These are phyloP conservation scores for Tardiomyces digboiensis DNA, from an alignment of 1,139 yeast genomes.

Conservation along the genomic window DNA sequence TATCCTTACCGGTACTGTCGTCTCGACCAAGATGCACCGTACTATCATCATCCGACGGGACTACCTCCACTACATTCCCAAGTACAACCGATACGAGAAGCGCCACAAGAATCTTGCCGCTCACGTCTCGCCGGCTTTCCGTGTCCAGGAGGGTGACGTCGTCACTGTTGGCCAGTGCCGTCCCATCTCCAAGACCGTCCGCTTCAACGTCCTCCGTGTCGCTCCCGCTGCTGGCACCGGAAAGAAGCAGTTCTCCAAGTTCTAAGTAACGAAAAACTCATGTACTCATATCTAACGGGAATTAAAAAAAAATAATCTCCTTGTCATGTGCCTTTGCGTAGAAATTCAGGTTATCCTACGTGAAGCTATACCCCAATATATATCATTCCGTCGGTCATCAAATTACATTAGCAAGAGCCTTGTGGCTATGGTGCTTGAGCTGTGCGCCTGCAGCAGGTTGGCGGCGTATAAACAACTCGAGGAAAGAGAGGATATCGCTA, in stretches of 20 bases:
- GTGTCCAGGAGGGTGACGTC: slow-evolving; percentile 98
- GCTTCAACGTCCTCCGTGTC: slow-evolving; percentile 99
- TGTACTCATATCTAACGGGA: not conserved
- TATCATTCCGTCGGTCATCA: too few relatives aligned
- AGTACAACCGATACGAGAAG: slow-evolving; percentile 99
- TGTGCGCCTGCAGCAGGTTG: not conserved
- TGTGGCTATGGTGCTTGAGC: not conserved
- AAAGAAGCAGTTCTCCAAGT: slow-evolving; percentile 91
- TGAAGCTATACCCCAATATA: too few relatives aligned
- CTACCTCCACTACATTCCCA: slow-evolving; percentile 99
- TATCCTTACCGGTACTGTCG: slow-evolving; percentile 93
- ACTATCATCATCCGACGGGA: slow-evolving; percentile 99
- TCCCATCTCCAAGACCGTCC: slow-evolving; percentile 99
- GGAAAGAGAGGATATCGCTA: not conserved
- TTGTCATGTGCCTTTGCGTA: not conserved
- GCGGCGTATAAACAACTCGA: not conserved
- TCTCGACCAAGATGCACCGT: slow-evolving; percentile 99
- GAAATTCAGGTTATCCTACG: too few relatives aligned
- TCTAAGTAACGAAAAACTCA: slow-evolving; percentile 41
- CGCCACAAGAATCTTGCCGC: slow-evolving; percentile 99
- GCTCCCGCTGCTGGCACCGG: slow-evolving; percentile 82
- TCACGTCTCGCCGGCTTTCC: slow-evolving; percentile 99
- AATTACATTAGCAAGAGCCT: not conserved
- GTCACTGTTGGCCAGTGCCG: slow-evolving; percentile 99
- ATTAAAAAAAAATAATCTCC: not conserved